These are phyloP conservation scores for Catunica adiposa DNA, from an alignment of 2,329 filamentous ascomycete genomes.

Conservation along the genomic window DNA sequence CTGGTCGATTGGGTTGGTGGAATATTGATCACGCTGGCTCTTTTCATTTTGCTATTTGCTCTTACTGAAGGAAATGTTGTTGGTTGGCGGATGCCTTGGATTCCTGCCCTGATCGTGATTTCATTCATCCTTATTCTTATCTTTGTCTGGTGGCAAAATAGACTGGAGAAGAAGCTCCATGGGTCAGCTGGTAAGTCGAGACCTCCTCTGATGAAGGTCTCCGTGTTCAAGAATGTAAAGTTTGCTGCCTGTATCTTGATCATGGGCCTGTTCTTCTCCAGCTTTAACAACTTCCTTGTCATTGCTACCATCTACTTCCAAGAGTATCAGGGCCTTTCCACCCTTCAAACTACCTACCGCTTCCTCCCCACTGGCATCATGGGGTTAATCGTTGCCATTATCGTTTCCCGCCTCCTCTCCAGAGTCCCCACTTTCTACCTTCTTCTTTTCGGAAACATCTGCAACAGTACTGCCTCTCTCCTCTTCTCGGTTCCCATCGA, in stretches of 20 bases:
- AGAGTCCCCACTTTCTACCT: constrained; percentile 42
- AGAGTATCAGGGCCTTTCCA: constrained; percentile 42
- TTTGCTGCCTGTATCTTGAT: constrained; percentile 49
- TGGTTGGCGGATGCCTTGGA: constrained; percentile 48
- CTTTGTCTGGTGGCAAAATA: constrained; percentile 46
- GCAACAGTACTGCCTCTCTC: constrained; percentile 37
- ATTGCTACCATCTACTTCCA: constrained; percentile 57
- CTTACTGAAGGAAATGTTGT: constrained; percentile 54
- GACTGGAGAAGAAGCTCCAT: constrained; percentile 33
- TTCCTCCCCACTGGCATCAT: constrained; percentile 50
- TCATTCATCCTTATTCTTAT: constrained; percentile 37
- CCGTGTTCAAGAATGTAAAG: constrained; percentile 40
- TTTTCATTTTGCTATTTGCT: constrained; percentile 47
- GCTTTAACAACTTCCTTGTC: constrained; percentile 52
- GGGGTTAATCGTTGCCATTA: constrained; percentile 39
- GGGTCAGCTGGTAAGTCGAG: constrained; percentile 17
- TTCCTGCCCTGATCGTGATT: constrained; percentile 41
- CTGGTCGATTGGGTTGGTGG: constrained; percentile 47
- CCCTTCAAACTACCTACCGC: constrained; percentile 50
- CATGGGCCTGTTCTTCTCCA: constrained; percentile 49
- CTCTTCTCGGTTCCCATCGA: constrained; percentile 50
- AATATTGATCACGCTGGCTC: constrained; percentile 41
- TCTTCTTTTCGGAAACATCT: constrained; percentile 39
- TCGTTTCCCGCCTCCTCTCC: constrained; percentile 39
- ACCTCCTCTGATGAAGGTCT: constrained; percentile 37